A percentile compares a stretch with the other conserved stretches of the same genome.
phyloP scores from a whole-genome alignment of 78 protist genomes.

The Dictyostelium citrinum region DNA sequence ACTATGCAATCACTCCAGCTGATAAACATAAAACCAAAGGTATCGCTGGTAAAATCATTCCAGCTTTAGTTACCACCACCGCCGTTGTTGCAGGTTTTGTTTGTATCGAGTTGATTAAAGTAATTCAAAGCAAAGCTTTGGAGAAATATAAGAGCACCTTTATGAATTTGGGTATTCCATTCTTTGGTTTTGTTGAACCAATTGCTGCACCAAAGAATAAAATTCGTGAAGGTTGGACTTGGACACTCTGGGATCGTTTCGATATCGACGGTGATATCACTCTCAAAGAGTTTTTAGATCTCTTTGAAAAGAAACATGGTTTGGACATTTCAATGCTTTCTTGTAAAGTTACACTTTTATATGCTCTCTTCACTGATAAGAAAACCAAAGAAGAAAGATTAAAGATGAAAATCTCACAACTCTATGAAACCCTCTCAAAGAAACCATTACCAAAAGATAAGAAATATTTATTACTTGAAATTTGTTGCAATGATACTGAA shows the following conservation, averaged over 20 bases:
- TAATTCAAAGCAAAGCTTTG: slow-evolving; percentile 72
- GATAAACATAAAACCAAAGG: slow-evolving; percentile 87
- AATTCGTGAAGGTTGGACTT: slow-evolving; percentile 71
- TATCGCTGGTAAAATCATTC: slow-evolving; percentile 99
- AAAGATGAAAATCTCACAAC: slow-evolving; percentile 1
- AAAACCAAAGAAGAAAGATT: slow-evolving; percentile 67
- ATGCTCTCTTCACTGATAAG: slow-evolving; percentile 57
- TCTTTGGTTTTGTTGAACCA: slow-evolving; percentile 95
- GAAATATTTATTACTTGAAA: slow-evolving; percentile 65
- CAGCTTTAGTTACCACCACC: slow-evolving; percentile 99
- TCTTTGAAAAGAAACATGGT: slow-evolving; percentile 67
- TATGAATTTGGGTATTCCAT: slow-evolving; percentile 98
- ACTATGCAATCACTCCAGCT: slow-evolving; percentile 94
- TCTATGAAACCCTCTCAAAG: slow-evolving; percentile 53
- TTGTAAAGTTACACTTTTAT: slow-evolving; percentile 82
- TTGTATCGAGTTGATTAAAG: slow-evolving; percentile 94
- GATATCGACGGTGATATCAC: slow-evolving; percentile 87
- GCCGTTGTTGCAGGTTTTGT: slow-evolving; percentile 96
- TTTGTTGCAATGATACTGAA: slow-evolving; percentile 69
- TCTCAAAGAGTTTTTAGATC: slow-evolving; percentile 63
- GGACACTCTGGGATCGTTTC: slow-evolving; percentile 93
- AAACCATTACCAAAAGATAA: slow-evolving; percentile 63
- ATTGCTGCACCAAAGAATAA: slow-evolving; percentile 87
- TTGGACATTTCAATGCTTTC: slow-evolving; percentile 86
- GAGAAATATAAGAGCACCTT: slow-evolving; percentile 93